Base-by-base conservation (phyloP, 2,329 filamentous ascomycete species). In the Epichloe typhina region DNA sequence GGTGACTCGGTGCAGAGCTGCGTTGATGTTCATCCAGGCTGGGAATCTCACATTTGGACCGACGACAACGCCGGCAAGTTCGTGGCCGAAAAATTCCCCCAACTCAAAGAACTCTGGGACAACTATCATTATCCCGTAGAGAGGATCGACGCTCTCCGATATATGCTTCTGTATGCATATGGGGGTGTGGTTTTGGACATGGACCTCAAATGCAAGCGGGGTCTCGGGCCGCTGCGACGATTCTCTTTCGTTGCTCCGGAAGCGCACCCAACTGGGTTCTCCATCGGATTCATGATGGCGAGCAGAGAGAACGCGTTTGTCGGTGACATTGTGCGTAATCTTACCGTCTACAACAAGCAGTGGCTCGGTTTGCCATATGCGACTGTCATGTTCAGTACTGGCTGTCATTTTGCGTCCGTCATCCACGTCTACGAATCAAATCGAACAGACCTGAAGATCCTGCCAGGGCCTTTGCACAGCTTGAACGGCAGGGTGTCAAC, bases 91-190 rank as follows among this genome's bases (percentile, higher is more conserved):
- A 54, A 52, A 15, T 58, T 58, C 37, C 56, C 56, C 40, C 50
- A 60, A 52, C 58, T 63, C 41, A 50, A 57, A 76, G 81, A 58
- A 6, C 52, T 56, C 39, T 58, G 56, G 56, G 51, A 57, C 35
- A 74, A 73, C 55, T 87, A 87, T 66, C 73, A 69, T 31, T 83
- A 82, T 60, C 80, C 81, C 2, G 85, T 88, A 50, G 81, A 86
- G 64, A 77, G 82, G 53, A 81, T 83, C 42, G 83, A 87, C 59
- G 72, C 82, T 9, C 83, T 87, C 54, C 74, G 83, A 46, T 88
- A 87, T 67, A 63, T 67, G 59, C 57, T 67, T 4, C 45, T 58
- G 12, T 57, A 56, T 41, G 55, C 67, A 65, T 57, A 66, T 65
- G 60, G 68, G 64, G 56, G 56, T 45, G 56, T 57, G 4, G 55